These are phyloP conservation scores for Somion occarium DNA, from an alignment of 1,284 basidiomycete species.

Conservation along the genomic window DNA sequence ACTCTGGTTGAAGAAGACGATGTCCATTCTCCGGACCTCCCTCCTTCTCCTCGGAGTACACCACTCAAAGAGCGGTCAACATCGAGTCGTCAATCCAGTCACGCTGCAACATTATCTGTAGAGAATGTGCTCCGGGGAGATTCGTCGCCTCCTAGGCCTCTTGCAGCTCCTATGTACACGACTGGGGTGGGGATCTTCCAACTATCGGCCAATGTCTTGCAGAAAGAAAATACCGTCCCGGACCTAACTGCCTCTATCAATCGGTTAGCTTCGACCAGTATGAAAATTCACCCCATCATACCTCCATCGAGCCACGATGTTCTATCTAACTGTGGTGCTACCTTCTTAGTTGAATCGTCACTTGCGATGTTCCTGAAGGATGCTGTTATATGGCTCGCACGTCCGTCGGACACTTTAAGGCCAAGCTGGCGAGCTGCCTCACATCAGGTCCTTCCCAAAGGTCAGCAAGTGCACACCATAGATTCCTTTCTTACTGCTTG, in stretches of 20 bases:
- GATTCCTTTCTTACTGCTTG: slow-evolving; percentile 22
- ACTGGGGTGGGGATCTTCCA: neutral
- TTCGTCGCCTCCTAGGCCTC: no score
- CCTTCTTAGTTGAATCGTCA: neutral
- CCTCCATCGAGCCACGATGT: neutral
- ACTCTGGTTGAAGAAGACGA: no score
- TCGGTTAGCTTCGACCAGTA: neutral
- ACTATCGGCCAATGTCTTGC: neutral
- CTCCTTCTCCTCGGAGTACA: neutral
- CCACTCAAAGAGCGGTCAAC: neutral
- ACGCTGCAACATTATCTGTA: neutral
- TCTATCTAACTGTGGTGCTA: neutral
- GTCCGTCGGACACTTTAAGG: slow-evolving; percentile 12
- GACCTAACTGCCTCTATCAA: neutral
- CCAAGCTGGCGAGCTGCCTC: slow-evolving; percentile 21
- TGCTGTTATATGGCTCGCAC: slow-evolving; percentile 21
- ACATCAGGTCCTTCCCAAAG: slow-evolving; percentile 16
- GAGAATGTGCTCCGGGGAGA: neutral
- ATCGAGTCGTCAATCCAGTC: neutral
- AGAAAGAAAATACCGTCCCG: neutral
- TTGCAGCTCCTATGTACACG: neutral
- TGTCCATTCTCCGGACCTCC: neutral
- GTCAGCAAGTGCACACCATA: slow-evolving; percentile 18
- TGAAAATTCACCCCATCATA: neutral
- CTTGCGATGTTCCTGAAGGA: slow-evolving; percentile 15